These are phyloP conservation scores for Diplodia sapinea DNA, from an alignment of 2,329 filamentous ascomycete genomes.

Conservation along the genomic window DNA sequence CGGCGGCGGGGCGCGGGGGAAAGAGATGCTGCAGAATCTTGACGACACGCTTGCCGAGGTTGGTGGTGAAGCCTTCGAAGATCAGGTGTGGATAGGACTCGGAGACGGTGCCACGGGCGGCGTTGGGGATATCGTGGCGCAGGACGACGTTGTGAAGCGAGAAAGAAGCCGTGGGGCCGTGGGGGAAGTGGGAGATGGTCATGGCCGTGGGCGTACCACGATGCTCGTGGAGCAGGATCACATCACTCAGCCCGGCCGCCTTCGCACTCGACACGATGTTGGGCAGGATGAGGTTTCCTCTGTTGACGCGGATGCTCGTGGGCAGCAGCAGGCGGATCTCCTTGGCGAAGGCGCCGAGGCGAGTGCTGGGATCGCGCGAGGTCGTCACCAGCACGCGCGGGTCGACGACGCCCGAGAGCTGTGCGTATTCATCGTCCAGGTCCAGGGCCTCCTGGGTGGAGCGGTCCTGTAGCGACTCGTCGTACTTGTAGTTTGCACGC, in stretches of 20 bases:
- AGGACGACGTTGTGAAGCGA: constrained; percentile 91
- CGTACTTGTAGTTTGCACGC: constrained; percentile 89
- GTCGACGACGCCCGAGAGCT: constrained; percentile 89
- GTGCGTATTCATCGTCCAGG: constrained; percentile 87
- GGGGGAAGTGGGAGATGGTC: constrained; percentile 84
- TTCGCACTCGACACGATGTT: constrained; percentile 85
- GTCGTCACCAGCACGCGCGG: constrained; percentile 90
- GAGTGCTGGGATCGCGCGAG: constrained; percentile 81
- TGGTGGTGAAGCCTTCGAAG: constrained; percentile 89
- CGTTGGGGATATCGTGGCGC: constrained; percentile 89
- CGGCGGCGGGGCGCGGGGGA: constrained; percentile 77
- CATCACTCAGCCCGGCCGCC: constrained; percentile 78
- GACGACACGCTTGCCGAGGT: constrained; percentile 79
- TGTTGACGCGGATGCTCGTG: constrained; percentile 85
- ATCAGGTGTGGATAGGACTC: constrained; percentile 94
- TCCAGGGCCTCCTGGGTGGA: constrained; percentile 72
- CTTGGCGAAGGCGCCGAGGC: constrained; percentile 89
- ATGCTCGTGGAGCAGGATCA: constrained; percentile 85
- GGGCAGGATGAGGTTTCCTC: constrained; percentile 85
- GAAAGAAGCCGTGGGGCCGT: constrained; percentile 86
- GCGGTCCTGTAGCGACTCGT: constrained; percentile 77
- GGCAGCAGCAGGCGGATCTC: constrained; percentile 85
- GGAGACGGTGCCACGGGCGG: constrained; percentile 82
- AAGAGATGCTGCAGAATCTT: constrained; percentile 95
- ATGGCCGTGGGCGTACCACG: constrained; percentile 89